These are phyloP conservation scores for Russula dissimulans DNA, from an alignment of 768 basidiomycete genomes.

Conservation along the genomic window DNA sequence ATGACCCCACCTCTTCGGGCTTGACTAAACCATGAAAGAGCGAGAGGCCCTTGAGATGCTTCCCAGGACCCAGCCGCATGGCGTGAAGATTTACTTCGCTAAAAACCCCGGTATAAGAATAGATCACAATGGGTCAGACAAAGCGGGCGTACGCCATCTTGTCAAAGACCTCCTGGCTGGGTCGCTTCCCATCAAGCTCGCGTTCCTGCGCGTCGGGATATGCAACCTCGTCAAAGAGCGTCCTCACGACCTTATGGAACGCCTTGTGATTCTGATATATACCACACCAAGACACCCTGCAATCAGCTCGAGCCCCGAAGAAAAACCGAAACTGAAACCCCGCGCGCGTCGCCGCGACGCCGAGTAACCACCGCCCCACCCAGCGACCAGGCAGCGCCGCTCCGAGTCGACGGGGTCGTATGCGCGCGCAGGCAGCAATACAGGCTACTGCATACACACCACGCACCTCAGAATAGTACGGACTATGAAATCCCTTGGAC, in stretches of 20 bases:
- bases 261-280: slow-evolving; percentile 51
- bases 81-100: slow-evolving; percentile 71
- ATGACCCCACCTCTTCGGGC: slow-evolving; percentile 45
- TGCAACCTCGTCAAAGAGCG: slow-evolving; percentile 63
- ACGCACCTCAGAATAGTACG: slow-evolving; percentile 68
- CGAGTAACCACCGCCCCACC: no score
- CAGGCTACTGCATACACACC: no score
- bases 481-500: slow-evolving; percentile 51
- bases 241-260: slow-evolving; percentile 50
- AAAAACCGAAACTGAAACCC: not conserved
- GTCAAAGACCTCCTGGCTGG: slow-evolving; percentile 67
- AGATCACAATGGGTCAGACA: not conserved
- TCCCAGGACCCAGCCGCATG: slow-evolving; percentile 92
- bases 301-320: not conserved
- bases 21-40: slow-evolving; percentile 68
- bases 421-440: no score
- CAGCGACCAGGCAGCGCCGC: no score
- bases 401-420: no score
- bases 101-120: slow-evolving; percentile 13
- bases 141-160: slow-evolving; percentile 57
- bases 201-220: slow-evolving; percentile 42
- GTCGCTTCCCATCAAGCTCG: slow-evolving; percentile 86
- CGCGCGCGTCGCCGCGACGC: no score
- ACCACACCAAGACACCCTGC: slow-evolving; percentile 34
- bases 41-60: slow-evolving; percentile 70